Conservation (phyloP, 345 rosid genomes). For the Gossypium thurberi region DNA sequence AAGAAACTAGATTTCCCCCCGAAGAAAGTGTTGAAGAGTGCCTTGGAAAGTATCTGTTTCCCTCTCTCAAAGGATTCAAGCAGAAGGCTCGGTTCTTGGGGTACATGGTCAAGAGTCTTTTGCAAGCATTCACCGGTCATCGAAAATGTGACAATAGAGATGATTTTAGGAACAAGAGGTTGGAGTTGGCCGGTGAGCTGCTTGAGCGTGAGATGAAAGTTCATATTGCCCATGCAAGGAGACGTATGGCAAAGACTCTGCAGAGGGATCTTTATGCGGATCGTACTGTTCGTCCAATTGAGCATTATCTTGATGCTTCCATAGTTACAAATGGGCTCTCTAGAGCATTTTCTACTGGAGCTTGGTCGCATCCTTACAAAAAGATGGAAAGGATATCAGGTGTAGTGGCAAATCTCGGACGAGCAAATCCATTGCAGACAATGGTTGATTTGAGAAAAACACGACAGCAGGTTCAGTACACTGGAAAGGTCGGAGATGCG, state of each 20-base stretch:
- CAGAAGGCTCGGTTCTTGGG: slow-evolving; percentile 85
- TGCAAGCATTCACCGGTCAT: slow-evolving; percentile 59
- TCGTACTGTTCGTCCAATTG: slow-evolving; percentile 49
- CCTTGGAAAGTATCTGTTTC: slow-evolving; percentile 55
- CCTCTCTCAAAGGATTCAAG: slow-evolving; percentile 41
- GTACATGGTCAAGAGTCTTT: slow-evolving; percentile 82
- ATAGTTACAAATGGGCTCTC: slow-evolving; percentile 79
- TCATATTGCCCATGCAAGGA: slow-evolving; percentile 68
- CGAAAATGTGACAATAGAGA: slow-evolving; percentile 80
- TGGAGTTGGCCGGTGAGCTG: slow-evolving; percentile 80
- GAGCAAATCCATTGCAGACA: slow-evolving; percentile 83
- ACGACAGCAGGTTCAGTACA: slow-evolving; percentile 71
- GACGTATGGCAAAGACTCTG: slow-evolving; percentile 60
- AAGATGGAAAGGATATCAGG: slow-evolving; percentile 85
- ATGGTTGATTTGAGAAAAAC: slow-evolving; percentile 77
- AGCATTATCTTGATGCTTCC: slow-evolving; percentile 82
- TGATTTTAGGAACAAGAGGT: slow-evolving; percentile 76
- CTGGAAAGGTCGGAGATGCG: slow-evolving; percentile 97
- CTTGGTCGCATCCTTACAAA: slow-evolving; percentile 87
- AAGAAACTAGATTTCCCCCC: slow-evolving; percentile 67
- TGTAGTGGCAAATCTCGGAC: slow-evolving; percentile 79
- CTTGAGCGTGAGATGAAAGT: slow-evolving; percentile 79
- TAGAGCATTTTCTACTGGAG: slow-evolving; percentile 97
- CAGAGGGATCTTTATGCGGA: slow-evolving; percentile 76
- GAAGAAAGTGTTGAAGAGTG: slow-evolving; percentile 52